Evolutionary conservation across 2,329 filamentous ascomycete species (phyloP), one percentile per base, ranked within the genome.

Genomic region (Talaromyces funiculosus): DNA sequence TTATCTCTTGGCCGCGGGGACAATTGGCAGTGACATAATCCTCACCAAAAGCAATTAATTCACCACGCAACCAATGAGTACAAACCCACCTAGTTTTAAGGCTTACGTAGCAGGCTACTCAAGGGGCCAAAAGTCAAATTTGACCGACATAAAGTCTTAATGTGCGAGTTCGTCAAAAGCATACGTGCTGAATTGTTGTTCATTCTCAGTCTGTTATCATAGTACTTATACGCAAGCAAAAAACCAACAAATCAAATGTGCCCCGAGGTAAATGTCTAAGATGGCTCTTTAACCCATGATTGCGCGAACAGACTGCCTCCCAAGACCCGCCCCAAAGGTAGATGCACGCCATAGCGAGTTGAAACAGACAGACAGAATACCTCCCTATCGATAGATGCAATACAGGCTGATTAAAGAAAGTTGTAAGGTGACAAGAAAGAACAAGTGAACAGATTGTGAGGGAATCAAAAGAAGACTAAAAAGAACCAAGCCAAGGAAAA

Each of bases 341-440:
- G 45, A 59, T 16, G 47, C 40, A 38, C 29, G 47, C 35, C 57
- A 40, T 40, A 29, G 26, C 43, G 22, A 59, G 24, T n/a, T 35
- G 18, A 59, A 42, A 57, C 24, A 51, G 56, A 51, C 57, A 53
- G 43, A 43, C 42, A 59, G n/a, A n/a, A n/a, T n/a, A 42, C 45
- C 56, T 59, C 56, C 35, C 38, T 33, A 22, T 2, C 56, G n/a
- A 53, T 33, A 53, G 20, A 51, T 59, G 56, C 56, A 53, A 42
- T 29, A 47, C 29, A 35, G 16, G 18, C 20, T 22, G 20, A 57
- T 49, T 38, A 57, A 49, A 49, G n/a, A 57, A n/a, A 47, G 26
- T 12, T 49, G 26, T 10, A 24, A 26, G 31, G 55, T 24, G 18
- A 35, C 26, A 16, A 47, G 49, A 10, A 33, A 10, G 6, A 40